phyloP scores from a whole-genome alignment of 352 stramenopile species.

The Phytopythium sindhum region DNA sequence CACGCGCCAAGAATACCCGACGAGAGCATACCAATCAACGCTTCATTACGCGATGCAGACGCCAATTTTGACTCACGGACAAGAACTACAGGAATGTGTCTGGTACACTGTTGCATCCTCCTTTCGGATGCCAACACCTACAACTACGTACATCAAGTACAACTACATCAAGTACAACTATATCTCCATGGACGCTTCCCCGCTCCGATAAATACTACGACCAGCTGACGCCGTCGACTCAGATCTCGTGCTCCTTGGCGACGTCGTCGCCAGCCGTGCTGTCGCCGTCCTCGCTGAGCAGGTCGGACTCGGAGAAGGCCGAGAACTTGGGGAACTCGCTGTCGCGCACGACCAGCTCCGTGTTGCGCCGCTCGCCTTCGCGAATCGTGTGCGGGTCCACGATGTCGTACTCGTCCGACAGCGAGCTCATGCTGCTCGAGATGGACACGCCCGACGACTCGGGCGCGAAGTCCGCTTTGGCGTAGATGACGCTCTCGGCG shows the following conservation, averaged over 20 bases:
- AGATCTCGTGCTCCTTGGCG: constrained; percentile 9
- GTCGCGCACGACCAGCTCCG: constrained; percentile 58
- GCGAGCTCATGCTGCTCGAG: constrained; percentile 27
- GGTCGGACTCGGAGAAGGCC: constrained; percentile 43
- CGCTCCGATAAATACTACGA: constrained; percentile 6
- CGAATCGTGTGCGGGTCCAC: constrained; percentile 55
- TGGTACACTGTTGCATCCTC: too few relatives aligned
- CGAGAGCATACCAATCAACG: too few relatives aligned
- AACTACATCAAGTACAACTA: not conserved
- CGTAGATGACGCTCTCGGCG: constrained; percentile 9
- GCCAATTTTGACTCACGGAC: too few relatives aligned
- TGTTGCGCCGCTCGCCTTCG: constrained; percentile 59
- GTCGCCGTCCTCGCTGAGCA: constrained; percentile 23
- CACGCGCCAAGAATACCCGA: too few relatives aligned
- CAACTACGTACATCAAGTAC: too few relatives aligned
- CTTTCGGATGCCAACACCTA: too few relatives aligned
- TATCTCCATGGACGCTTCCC: not conserved
- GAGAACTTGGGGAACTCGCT: constrained; percentile 64
- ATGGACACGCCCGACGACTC: constrained; percentile 22
- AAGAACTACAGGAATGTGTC: too few relatives aligned
- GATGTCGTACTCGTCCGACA: constrained; percentile 68
- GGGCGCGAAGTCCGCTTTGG: constrained; percentile 9
- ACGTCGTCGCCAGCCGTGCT: not conserved
- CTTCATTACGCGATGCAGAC: too few relatives aligned
- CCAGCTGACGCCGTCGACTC: not conserved